A percentile compares a stretch with the other conserved stretches of the same genome.
phyloP scores from a whole-genome alignment of 192 early-diverging fungal species.

The Phlyctochytrium planicorne region DNA sequence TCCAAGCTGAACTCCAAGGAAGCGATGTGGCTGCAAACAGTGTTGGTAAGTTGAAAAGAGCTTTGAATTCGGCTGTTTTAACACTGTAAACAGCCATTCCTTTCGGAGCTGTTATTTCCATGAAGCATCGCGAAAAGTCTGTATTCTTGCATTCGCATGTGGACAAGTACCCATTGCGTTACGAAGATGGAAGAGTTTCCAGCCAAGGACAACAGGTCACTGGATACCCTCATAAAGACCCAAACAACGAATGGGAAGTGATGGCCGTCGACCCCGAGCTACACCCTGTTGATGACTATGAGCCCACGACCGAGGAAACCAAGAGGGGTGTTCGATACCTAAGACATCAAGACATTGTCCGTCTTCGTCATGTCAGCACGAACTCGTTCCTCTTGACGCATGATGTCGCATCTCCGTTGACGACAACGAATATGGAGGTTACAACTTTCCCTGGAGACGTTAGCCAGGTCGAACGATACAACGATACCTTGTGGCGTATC shows the following conservation, averaged over 20 bases:
- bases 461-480: slow-evolving; percentile 32
- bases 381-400: slow-evolving; percentile 65
- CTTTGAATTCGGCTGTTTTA: slow-evolving; percentile 7
- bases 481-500: slow-evolving; percentile 57
- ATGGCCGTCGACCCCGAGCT: slow-evolving; percentile 43
- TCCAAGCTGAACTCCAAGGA: slow-evolving; percentile 81
- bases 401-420: slow-evolving; percentile 77
- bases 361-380: slow-evolving; percentile 59
- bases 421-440: slow-evolving; percentile 78
- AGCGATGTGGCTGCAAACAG: slow-evolving; percentile 67
- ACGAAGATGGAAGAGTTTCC: slow-evolving; percentile 89
- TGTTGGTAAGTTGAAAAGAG: slow-evolving; percentile 10
- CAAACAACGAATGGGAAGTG: slow-evolving; percentile 84
- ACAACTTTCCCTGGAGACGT: slow-evolving; percentile 51
- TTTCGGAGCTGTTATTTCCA: slow-evolving; percentile 75
- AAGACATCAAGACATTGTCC: slow-evolving; percentile 58
- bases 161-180: slow-evolving; percentile 80
- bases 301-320: slow-evolving; percentile 29
- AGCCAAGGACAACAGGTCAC: slow-evolving; percentile 83
- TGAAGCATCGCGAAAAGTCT: slow-evolving; percentile 75
- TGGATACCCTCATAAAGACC: slow-evolving; percentile 76
- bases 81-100: slow-evolving; percentile 59
- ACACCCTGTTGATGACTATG: slow-evolving; percentile 21
- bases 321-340: slow-evolving; percentile 47
- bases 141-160: slow-evolving; percentile 79